Evolutionary conservation across 202 grass and related monocot genomes (phyloP).

Genomic region (Schoenoplectus tabernaemontani): DNA sequence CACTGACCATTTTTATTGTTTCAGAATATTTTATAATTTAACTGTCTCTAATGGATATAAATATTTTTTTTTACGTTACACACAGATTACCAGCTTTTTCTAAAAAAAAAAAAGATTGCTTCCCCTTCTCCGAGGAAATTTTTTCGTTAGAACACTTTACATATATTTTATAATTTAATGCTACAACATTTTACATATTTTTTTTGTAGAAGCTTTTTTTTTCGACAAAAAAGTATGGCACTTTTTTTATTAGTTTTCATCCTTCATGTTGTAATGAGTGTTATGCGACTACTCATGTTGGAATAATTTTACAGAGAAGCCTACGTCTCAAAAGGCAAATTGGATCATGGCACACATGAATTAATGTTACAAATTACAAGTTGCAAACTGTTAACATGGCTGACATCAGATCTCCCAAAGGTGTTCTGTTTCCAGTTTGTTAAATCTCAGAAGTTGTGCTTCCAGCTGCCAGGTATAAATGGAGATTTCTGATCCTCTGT

Average conservation of each 20-base stretch:
- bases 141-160: background rate
- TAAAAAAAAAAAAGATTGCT: background rate
- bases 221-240: no score
- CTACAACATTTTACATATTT: no score
- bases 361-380: constrained; percentile 14
- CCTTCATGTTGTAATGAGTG: background rate
- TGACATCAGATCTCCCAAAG: constrained; percentile 13
- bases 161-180: background rate
- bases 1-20: no score
- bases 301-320: constrained; percentile 18
- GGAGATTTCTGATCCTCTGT: background rate
- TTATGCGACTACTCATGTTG: background rate
- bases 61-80: background rate
- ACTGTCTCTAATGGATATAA: background rate
- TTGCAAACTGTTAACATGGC: constrained; percentile 25
- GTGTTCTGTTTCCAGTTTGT: constrained; percentile 21
- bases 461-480: constrained; percentile 24
- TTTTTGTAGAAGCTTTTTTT: no score
- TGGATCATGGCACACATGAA: constrained; percentile 25
- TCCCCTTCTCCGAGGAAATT: background rate
- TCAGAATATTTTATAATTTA: no score
- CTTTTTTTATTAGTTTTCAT: background rate
- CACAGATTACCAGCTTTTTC: background rate
- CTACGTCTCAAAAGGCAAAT: background rate
- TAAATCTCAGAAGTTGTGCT: constrained; percentile 6